These are phyloP conservation scores for Hericium rajendrae DNA, from an alignment of 768 basidiomycete genomes.

Conservation along the genomic window DNA sequence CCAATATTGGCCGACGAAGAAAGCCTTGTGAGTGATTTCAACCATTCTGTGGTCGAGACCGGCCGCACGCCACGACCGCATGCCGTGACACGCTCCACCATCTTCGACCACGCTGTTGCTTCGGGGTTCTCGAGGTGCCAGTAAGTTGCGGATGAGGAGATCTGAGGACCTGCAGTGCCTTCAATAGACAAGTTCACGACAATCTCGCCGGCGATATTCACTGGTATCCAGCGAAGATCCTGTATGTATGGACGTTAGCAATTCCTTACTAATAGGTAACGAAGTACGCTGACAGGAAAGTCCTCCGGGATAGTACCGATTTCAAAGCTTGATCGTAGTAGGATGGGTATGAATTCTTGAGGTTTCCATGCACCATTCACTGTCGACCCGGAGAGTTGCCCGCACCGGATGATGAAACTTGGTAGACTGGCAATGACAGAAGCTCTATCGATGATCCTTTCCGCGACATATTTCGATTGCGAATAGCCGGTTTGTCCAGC, in stretches of 20 bases:
- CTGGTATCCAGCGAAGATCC: neutral
- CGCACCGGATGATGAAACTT: neutral
- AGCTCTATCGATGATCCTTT: neutral
- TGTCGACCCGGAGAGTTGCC: neutral
- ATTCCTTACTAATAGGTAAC: rapidly evolving
- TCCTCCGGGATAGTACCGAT: neutral
- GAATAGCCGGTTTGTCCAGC: neutral
- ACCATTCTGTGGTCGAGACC: neutral
- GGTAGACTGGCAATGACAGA: neutral
- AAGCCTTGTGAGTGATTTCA: neutral
- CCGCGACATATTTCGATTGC: neutral
- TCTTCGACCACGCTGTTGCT: neutral
- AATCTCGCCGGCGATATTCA: neutral
- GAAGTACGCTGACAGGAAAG: neutral
- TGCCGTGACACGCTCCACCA: neutral
- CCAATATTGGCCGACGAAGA: neutral
- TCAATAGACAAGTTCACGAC: neutral
- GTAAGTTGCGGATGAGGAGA: neutral
- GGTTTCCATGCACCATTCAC: neutral
- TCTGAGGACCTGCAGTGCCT: neutral
- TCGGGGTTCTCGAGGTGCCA: neutral
- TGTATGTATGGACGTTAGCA: too few species aligned
- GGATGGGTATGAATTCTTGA: neutral
- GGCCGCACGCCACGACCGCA: neutral
- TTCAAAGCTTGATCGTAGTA: neutral